Percentiles rank a stretch among this genome's conserved stretches.
These are phyloP conservation scores for Salix viminalis DNA, from an alignment of 345 rosid species.

Conservation along the genomic window DNA sequence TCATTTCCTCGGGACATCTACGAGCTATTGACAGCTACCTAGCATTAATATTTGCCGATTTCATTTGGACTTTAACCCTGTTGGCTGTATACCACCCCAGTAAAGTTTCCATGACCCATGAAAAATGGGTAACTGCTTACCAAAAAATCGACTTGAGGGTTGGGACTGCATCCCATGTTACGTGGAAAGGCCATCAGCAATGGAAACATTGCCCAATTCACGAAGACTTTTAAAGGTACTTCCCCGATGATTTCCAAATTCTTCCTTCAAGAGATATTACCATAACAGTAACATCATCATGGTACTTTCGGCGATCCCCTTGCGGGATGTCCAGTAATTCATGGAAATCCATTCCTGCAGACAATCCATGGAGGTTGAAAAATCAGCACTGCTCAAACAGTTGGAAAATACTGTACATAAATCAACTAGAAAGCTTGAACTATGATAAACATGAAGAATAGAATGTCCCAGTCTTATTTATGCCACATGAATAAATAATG, in stretches of 20 bases:
- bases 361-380: not conserved
- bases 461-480: not conserved
- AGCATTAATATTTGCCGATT: slow-evolving; percentile 25
- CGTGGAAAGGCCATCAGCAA: not conserved
- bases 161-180: slow-evolving; percentile 14
- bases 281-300: slow-evolving; percentile 93
- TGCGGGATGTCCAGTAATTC: slow-evolving; percentile 91
- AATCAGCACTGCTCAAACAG: not conserved
- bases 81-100: slow-evolving; percentile 22
- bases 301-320: slow-evolving; percentile 95
- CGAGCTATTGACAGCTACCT: slow-evolving; percentile 32
- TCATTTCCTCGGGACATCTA: slow-evolving; percentile 33
- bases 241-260: slow-evolving; percentile 99
- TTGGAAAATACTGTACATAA: not conserved
- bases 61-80: slow-evolving; percentile 16
- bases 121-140: slow-evolving; percentile 19
- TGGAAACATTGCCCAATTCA: not conserved
- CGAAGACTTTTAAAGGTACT: slow-evolving; percentile 50
- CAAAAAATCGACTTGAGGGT: not conserved
- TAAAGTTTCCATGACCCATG: not conserved
- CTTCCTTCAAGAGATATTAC: slow-evolving; percentile 95
- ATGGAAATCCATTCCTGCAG: slow-evolving; percentile 83
- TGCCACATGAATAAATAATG: not conserved
- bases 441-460: not conserved
- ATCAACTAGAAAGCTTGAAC: not conserved